Base-by-base conservation (phyloP, 2,329 filamentous ascomycete genomes). In the Simplicillium sp. region DNA sequence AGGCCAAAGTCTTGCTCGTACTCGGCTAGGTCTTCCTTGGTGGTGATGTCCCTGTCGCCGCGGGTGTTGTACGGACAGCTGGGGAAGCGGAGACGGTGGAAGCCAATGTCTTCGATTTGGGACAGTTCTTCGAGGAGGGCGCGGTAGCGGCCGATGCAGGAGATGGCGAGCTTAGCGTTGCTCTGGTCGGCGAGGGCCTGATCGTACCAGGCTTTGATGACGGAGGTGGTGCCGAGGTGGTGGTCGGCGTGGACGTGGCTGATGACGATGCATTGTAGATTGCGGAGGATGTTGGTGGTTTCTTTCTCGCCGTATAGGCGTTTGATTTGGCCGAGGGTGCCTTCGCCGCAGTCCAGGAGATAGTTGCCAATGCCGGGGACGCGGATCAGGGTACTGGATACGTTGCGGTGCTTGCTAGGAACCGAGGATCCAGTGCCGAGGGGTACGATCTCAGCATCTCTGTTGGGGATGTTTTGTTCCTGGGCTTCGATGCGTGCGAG, bases 241-340 rank as follows among this genome's bases (percentile, higher is more conserved):
- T 98, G 92, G 63, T 98, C 92, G 4, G 92, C 92, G 60, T 98
- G 92, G 46, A 94, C 69, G 64, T 98, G 92, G 59, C 87, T 94
- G 62, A 98, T 92, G 79, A 87, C 94, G 47, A 98, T 82, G 50
- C 80, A 77, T 40, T 81, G 82, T 34, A 98, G 69, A 47, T 94
- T 80, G 44, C 69, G 73, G n/a, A 98, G 67, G 11, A 95, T 71
- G n/a, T 80, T 70, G 20, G 68, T 67, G 3, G 90, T 66, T 48
- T 86, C 74, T 4, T 78, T 70, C 0, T 70, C 65, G 6, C 74
- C 71, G 52, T 84, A 90, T 0, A 85, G 70, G 38, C 92, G 83
- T 43, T 77, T 78, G 32, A 98, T 66, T 58, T 96, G 89, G 11
- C 90, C 90, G 8, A 97, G 65, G 0, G 92, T 96, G 54, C 87